phyloP scores from a whole-genome alignment of 2,329 filamentous ascomycete species.

The Colletotrichum sp. region DNA sequence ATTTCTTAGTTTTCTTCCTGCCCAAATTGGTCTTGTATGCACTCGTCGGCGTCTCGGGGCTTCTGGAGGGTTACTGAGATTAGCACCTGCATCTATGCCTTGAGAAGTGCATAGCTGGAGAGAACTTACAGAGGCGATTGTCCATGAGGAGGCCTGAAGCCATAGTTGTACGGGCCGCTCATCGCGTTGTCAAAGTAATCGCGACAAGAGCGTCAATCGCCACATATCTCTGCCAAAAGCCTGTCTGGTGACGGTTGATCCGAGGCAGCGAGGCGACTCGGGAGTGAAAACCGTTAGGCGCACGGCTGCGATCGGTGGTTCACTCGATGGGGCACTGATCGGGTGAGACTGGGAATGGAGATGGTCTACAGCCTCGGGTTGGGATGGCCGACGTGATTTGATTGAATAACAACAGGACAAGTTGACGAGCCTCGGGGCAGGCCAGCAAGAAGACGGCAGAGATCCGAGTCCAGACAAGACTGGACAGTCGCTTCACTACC shows the following conservation, averaged over 20 bases:
- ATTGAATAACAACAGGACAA: neutral
- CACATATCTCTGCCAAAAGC: constrained; percentile 1
- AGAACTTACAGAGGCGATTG: constrained; percentile 16
- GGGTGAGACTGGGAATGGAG: neutral
- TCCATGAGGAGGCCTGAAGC: constrained; percentile 11
- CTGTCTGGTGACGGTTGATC: neutral
- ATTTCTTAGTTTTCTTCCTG: constrained; percentile 90
- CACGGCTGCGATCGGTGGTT: neutral
- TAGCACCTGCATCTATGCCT: neutral
- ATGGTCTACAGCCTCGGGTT: neutral
- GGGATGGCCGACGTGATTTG: neutral
- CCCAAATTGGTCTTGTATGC: constrained; percentile 85
- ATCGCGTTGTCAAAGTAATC: constrained; percentile 9
- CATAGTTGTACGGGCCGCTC: constrained; percentile 18
- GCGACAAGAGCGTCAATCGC: neutral
- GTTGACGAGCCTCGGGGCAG: neutral
- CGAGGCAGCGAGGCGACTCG: neutral
- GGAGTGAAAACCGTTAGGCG: neutral
- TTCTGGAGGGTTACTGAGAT: neutral
- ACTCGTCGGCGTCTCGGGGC: constrained; percentile 25
- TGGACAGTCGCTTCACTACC: neutral
- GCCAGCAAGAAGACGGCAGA: neutral
- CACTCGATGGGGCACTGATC: neutral
- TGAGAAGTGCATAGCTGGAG: neutral
- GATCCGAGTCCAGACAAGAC: neutral